phyloP scores from a whole-genome alignment of 2,329 filamentous ascomycete genomes.

The Curvularia spicifera region DNA sequence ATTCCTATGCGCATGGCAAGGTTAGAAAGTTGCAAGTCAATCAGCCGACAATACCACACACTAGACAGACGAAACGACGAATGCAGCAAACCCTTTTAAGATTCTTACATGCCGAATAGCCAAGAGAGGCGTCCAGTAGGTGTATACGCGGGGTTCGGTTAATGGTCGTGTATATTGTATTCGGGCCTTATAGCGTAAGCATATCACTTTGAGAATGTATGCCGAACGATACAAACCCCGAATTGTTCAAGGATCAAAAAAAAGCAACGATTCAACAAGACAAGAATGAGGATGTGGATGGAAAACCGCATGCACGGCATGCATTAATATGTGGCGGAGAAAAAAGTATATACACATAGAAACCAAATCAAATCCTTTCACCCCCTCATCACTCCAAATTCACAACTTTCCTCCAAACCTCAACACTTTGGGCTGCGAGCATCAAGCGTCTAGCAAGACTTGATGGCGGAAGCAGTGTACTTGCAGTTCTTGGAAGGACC shows the following conservation, averaged over 20 bases:
- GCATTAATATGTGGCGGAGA: constrained; percentile 8
- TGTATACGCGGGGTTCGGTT: neutral
- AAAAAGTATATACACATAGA: constrained; percentile 27
- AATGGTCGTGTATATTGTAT: neutral
- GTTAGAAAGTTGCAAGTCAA: neutral
- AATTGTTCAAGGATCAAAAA: neutral
- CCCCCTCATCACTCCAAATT: neutral
- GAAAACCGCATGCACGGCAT: constrained; percentile 22
- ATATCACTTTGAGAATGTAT: neutral
- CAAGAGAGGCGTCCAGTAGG: neutral
- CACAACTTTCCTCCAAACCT: neutral
- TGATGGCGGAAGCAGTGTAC: constrained; percentile 42
- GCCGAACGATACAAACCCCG: neutral
- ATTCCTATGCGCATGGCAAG: no score
- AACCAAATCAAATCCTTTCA: constrained; percentile 22
- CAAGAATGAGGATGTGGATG: neutral
- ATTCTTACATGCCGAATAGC: neutral
- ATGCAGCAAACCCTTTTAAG: neutral
- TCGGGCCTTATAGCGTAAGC: neutral
- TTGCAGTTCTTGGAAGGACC: constrained; percentile 41
- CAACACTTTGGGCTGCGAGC: neutral
- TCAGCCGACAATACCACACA: neutral
- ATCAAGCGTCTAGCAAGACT: constrained; percentile 35
- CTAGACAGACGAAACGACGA: neutral
- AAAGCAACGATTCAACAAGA: neutral